Percentiles rank a stretch among this genome's conserved stretches.
These are phyloP conservation scores for Gastrodia elata DNA, from an alignment of 106 monocot species.

Conservation along the genomic window DNA sequence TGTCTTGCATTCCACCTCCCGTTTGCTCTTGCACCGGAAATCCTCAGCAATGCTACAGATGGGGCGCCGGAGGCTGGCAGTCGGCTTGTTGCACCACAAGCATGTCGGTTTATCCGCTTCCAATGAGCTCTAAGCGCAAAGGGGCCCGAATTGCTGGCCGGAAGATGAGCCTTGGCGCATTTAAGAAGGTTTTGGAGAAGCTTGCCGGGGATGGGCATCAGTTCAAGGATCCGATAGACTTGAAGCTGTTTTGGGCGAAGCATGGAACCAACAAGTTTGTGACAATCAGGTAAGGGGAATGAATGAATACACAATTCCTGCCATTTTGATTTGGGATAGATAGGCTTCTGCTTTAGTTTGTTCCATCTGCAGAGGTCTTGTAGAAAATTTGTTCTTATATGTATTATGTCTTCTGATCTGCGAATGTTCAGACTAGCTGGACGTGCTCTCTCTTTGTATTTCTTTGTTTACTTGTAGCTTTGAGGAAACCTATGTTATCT, in stretches of 20 bases:
- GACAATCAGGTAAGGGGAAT: conserved; percentile 30
- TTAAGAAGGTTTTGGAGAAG: conserved; percentile 54
- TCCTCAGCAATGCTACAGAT: conserved; percentile 29
- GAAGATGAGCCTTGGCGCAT: conserved; percentile 52
- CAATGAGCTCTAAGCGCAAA: conserved; percentile 33
- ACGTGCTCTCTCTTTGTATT: too few relatives aligned
- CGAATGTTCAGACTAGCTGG: too few relatives aligned
- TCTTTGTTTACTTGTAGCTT: too few relatives aligned
- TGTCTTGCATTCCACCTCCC: conserved; percentile 40
- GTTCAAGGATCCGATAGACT: conserved; percentile 39
- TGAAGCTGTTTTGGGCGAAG: conserved; percentile 40
- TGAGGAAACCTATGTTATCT: too few relatives aligned
- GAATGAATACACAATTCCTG: too few relatives aligned
- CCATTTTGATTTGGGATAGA: too few relatives aligned
- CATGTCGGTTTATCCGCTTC: conserved; percentile 35
- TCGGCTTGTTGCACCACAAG: conserved; percentile 45
- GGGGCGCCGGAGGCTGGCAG: conserved; percentile 52
- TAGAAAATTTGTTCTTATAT: too few relatives aligned
- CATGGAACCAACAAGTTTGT: too few relatives aligned
- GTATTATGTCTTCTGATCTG: too few relatives aligned
- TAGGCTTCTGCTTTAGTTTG: too few relatives aligned
- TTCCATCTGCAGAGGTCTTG: too few relatives aligned
- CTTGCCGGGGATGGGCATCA: conserved; percentile 41
- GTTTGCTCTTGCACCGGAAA: conserved; percentile 41
- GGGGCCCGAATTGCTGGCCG: conserved; percentile 43